phyloP scores from a whole-genome alignment of 2,329 filamentous ascomycete species.

The Cordyceps fumosorosea region DNA sequence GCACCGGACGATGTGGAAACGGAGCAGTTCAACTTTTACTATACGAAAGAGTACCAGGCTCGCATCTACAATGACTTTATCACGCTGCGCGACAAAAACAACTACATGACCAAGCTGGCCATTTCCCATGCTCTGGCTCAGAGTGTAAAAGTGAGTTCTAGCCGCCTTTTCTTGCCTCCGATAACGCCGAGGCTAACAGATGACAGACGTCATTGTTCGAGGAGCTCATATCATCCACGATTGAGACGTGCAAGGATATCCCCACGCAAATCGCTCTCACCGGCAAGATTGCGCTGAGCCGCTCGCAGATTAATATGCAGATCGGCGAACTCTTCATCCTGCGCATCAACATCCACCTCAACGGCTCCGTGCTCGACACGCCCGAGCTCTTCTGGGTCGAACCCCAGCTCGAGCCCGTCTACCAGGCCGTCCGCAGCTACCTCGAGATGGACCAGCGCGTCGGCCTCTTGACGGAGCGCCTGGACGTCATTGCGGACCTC shows the following conservation, averaged over 20 bases:
- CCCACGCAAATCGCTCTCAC: constrained; percentile 88
- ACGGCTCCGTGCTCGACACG: constrained; percentile 92
- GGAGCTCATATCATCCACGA: constrained; percentile 87
- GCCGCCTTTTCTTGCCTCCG: background rate
- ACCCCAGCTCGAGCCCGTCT: constrained; percentile 91
- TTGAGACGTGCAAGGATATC: constrained; percentile 87
- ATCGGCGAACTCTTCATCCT: constrained; percentile 98
- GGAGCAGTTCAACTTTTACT: constrained; percentile 99
- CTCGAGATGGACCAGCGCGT: constrained; percentile 98
- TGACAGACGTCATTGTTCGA: constrained; percentile 84
- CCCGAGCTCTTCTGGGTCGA: constrained; percentile 98
- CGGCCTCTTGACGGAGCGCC: constrained; percentile 75
- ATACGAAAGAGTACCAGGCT: constrained; percentile 94
- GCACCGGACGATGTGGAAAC: constrained; percentile 84
- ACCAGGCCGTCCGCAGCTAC: constrained; percentile 90
- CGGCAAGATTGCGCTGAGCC: constrained; percentile 81
- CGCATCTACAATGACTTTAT: constrained; percentile 99
- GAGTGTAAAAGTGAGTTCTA: constrained; percentile 68
- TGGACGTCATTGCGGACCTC: constrained; percentile 87
- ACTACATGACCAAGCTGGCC: constrained; percentile 96
- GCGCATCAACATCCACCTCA: constrained; percentile 95
- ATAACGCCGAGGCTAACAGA: background rate
- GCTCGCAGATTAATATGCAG: constrained; percentile 96
- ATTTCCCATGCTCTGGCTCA: constrained; percentile 95
- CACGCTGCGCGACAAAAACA: constrained; percentile 83